phyloP scores from a whole-genome alignment of 78 protist genomes.

The Polysphondylium violaceum region DNA sequence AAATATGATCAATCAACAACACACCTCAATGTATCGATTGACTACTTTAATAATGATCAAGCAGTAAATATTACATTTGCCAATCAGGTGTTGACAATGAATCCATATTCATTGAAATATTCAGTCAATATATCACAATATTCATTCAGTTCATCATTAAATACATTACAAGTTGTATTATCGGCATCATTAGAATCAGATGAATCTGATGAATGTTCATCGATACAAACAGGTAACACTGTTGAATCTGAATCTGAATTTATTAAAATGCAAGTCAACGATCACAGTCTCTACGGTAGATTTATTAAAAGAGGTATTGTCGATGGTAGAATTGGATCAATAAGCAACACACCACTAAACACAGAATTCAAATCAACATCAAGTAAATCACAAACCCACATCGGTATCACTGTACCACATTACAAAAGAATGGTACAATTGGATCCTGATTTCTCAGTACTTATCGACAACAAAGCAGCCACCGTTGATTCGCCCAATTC shows the following conservation, averaged over 20 bases:
- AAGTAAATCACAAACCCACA: neutral
- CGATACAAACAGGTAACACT: neutral
- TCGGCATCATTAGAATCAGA: neutral
- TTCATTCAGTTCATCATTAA: neutral
- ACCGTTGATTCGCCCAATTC: neutral
- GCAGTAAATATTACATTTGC: slow-evolving; percentile 18
- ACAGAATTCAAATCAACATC: neutral
- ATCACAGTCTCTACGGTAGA: slow-evolving; percentile 14
- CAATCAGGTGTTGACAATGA: neutral
- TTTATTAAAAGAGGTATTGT: slow-evolving; percentile 22
- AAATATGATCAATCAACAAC: too few species aligned
- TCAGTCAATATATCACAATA: slow-evolving; percentile 12
- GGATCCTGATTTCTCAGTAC: slow-evolving; percentile 40
- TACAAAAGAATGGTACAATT: neutral
- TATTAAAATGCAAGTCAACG: slow-evolving; percentile 11
- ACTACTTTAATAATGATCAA: neutral
- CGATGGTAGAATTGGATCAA: neutral
- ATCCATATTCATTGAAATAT: slow-evolving; percentile 43
- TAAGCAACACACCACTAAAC: neutral
- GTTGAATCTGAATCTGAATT: neutral
- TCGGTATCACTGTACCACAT: slow-evolving; percentile 19
- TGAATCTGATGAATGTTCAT: neutral
- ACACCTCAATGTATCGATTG: neutral
- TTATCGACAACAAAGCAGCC: neutral
- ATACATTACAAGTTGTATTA: slow-evolving; percentile 29